Percentiles rank a stretch among this genome's conserved stretches.
These are phyloP conservation scores for Parsonsia alboflavescens DNA, from an alignment of 257 asterid genomes.

Conservation along the genomic window DNA sequence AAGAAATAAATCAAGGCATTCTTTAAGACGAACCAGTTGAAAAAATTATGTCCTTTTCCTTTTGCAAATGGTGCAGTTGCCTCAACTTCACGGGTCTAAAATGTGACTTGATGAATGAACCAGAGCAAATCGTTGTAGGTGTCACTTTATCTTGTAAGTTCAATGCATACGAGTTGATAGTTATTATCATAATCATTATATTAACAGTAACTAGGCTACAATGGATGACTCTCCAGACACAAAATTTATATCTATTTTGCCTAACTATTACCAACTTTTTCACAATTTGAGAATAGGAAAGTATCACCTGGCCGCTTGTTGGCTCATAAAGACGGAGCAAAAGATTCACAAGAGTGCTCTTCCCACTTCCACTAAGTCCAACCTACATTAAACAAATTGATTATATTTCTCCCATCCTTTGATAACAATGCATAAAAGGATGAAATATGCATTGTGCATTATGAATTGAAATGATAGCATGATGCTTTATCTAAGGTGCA, in stretches of 20 bases:
- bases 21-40: neutral
- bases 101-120: neutral
- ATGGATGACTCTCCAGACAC: neutral
- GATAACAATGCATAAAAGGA: neutral
- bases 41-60: neutral
- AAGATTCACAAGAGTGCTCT: conserved; percentile 90
- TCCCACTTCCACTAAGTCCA: conserved; percentile 98
- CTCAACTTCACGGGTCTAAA: neutral
- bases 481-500: neutral
- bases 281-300: neutral
- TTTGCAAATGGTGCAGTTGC: neutral
- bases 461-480: neutral
- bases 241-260: neutral
- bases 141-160: neutral
- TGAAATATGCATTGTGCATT: neutral
- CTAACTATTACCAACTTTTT: neutral
- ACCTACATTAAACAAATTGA: conserved; percentile 36
- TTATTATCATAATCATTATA: neutral
- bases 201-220: too few relatives aligned
- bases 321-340: conserved; percentile 96
- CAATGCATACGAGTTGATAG: neutral
- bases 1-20: neutral
- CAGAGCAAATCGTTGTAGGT: neutral
- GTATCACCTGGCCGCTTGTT: conserved; percentile 74
- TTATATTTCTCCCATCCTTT: neutral